Percentiles rank a stretch among this genome's conserved stretches.
Conservation (phyloP, 116 monocot genomes). For the Posidonia oceanica region DNA sequence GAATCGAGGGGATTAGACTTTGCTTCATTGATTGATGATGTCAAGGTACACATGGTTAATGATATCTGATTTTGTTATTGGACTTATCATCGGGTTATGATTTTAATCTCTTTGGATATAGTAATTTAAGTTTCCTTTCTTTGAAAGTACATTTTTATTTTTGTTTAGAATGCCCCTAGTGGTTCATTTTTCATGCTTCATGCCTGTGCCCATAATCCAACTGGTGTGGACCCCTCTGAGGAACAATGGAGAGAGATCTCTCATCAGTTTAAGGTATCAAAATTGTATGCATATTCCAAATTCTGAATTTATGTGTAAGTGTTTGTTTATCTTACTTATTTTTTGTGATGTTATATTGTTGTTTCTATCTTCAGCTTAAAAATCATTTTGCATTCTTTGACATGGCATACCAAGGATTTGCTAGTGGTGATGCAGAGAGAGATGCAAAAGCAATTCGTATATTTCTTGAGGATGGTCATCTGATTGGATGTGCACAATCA, state of each 20-base stretch:
- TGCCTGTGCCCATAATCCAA: constrained; percentile 99
- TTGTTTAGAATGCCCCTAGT: constrained; percentile 83
- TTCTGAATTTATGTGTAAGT: background rate
- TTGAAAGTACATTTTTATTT: background rate
- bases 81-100: background rate
- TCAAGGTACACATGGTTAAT: constrained; percentile 39
- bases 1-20: constrained; percentile 82
- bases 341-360: background rate
- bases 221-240: constrained; percentile 95
- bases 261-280: constrained; percentile 80
- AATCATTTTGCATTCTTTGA: constrained; percentile 99
- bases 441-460: constrained; percentile 96
- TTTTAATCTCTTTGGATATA: background rate
- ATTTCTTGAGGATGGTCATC: constrained; percentile 94
- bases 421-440: constrained; percentile 89
- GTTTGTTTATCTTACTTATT: background rate
- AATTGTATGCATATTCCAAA: background rate
- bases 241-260: constrained; percentile 99
- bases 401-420: constrained; percentile 99
- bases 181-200: constrained; percentile 99
- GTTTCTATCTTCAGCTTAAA: constrained; percentile 44
- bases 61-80: background rate
- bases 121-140: background rate
- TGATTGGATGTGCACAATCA: constrained; percentile 96
- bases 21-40: constrained; percentile 78